phyloP scores from a whole-genome alignment of 2,329 filamentous ascomycete species.

The Xylaria hypoxylon region DNA sequence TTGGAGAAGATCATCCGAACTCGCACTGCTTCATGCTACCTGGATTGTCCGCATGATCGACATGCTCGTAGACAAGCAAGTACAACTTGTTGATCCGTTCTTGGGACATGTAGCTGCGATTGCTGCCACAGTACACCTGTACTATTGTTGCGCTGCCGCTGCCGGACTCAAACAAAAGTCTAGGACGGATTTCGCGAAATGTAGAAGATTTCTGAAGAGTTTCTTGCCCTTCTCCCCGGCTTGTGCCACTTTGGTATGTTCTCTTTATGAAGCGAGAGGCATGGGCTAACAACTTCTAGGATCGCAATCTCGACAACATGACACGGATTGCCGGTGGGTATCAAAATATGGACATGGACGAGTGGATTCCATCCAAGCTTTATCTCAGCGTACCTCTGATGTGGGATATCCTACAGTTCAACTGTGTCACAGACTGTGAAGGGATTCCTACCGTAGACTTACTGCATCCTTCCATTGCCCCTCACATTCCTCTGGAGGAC shows the following conservation, averaged over 20 bases:
- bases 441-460: conserved; percentile 37
- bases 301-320: conserved; percentile 38
- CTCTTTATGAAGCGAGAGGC: not conserved
- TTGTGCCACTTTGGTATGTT: conserved; percentile 38
- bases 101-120: conserved; percentile 39
- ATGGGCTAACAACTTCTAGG: conserved; percentile 28
- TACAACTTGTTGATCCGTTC: conserved; percentile 38
- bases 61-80: conserved; percentile 41
- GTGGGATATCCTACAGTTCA: conserved; percentile 41
- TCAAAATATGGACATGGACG: conserved; percentile 39
- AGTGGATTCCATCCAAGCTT: conserved; percentile 39
- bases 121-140: conserved; percentile 39
- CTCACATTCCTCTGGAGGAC: conserved; percentile 29
- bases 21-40: conserved; percentile 39
- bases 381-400: conserved; percentile 40
- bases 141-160: conserved; percentile 39
- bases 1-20: conserved; percentile 39
- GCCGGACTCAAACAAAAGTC: conserved; percentile 40
- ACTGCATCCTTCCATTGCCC: conserved; percentile 32
- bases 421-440: conserved; percentile 36
- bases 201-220: conserved; percentile 36
- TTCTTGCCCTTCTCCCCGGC: conserved; percentile 38
- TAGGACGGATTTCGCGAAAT: conserved; percentile 38
- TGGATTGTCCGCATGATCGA: conserved; percentile 41
- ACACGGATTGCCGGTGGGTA: conserved; percentile 37